Conservation (phyloP, 768 basidiomycete species). For the Naganishia antarctica region DNA sequence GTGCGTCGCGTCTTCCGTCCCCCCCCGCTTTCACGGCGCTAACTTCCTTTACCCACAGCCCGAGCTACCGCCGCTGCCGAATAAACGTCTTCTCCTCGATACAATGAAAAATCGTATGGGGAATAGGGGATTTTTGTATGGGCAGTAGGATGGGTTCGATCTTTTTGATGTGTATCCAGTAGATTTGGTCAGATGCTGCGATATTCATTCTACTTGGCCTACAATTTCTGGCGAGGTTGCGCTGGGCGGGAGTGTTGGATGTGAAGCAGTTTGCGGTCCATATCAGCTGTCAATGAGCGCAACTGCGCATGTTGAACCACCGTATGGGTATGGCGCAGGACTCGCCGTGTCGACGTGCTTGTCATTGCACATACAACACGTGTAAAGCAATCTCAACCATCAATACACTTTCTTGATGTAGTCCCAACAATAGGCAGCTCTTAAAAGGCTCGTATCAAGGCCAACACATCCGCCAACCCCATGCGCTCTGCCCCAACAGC, state of each 20-base stretch:
- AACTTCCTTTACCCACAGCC: background rate
- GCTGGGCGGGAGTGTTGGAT: too few relatives aligned
- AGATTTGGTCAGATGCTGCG: slow-evolving; percentile 22
- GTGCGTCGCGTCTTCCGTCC: slow-evolving; percentile 55
- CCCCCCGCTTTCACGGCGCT: background rate
- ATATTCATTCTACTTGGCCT: slow-evolving; percentile 22
- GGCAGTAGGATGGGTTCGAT: slow-evolving; percentile 17
- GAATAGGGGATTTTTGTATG: slow-evolving; percentile 2
- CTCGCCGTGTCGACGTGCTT: too few relatives aligned
- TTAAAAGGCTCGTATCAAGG: too few relatives aligned
- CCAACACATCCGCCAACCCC: too few relatives aligned
- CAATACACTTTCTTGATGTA: too few relatives aligned
- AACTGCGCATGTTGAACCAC: too few relatives aligned
- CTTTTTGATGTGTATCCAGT: slow-evolving; percentile 21
- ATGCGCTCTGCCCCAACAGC: too few relatives aligned
- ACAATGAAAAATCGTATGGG: slow-evolving; percentile 19
- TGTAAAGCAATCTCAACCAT: too few relatives aligned
- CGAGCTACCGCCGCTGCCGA: slow-evolving; percentile 28
- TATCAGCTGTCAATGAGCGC: too few relatives aligned
- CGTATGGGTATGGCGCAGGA: too few relatives aligned
- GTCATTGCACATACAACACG: too few relatives aligned
- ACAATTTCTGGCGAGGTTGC: background rate
- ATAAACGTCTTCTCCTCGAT: slow-evolving; percentile 18
- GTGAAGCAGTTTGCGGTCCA: background rate
- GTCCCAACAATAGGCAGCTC: too few relatives aligned